A percentile compares a stretch with the other conserved stretches of the same genome.
phyloP scores from a whole-genome alignment of 169 alveolate genomes.

The Cryptosporidium ryanae region DNA sequence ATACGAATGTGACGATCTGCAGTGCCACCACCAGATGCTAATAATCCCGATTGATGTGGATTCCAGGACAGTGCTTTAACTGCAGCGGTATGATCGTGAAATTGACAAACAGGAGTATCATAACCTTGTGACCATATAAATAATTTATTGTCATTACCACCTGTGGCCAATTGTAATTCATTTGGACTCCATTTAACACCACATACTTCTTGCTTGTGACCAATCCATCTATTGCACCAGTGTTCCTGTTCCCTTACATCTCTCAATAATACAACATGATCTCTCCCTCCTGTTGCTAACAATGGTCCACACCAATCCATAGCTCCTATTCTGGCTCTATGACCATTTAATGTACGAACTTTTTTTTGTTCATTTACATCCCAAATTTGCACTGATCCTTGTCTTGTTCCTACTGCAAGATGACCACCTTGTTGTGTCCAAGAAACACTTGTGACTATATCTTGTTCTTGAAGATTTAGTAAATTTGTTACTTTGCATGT shows the following conservation, averaged over 20 bases:
- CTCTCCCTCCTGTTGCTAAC: conserved; percentile 92
- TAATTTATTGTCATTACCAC: conserved; percentile 95
- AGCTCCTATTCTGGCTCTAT: conserved; percentile 91
- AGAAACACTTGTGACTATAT: conserved; percentile 88
- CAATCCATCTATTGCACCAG: conserved; percentile 78
- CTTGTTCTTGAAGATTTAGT: conserved; percentile 86
- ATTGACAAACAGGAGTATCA: conserved; percentile 83
- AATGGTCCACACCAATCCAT: conserved; percentile 90
- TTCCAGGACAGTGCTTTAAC: conserved; percentile 97
- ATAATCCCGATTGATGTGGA: conserved; percentile 93
- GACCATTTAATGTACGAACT: conserved; percentile 86
- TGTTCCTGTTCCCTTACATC: conserved; percentile 86
- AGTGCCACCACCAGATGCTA: conserved; percentile 98
- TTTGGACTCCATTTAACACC: conserved; percentile 91
- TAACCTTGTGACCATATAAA: conserved; percentile 90
- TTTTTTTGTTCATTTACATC: conserved; percentile 77
- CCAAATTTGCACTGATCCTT: conserved; percentile 89
- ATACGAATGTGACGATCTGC: conserved; percentile 96
- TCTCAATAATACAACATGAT: conserved; percentile 87
- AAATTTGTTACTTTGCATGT: conserved; percentile 88
- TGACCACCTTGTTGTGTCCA: conserved; percentile 90
- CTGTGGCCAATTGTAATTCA: conserved; percentile 91
- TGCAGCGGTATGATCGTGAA: conserved; percentile 90
- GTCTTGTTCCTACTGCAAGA: conserved; percentile 89
- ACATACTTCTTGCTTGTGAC: conserved; percentile 91